Evolutionary conservation across 345 rosid genomes (phyloP).

Genomic region (Turritis glabra): DNA sequence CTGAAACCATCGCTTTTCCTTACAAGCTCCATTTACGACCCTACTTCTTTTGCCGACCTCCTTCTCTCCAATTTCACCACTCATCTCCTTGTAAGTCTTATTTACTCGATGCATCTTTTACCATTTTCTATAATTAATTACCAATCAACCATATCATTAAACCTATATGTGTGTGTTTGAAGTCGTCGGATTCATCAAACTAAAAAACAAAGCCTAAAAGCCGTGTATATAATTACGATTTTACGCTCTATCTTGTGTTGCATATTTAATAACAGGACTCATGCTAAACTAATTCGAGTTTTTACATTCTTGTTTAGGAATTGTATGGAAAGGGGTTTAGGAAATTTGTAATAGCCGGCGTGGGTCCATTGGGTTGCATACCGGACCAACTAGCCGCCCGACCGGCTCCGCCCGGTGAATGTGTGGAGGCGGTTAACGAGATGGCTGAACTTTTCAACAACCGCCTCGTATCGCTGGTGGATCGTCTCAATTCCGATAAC

Average conservation of each 20-base stretch:
- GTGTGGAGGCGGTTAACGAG: constrained; percentile 46
- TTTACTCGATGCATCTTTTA: background rate
- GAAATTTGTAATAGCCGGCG: constrained; percentile 59
- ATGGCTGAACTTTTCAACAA: constrained; percentile 50
- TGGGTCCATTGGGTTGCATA: constrained; percentile 71
- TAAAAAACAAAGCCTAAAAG: too few species aligned
- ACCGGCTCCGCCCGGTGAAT: constrained; percentile 43
- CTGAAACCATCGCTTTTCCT: constrained; percentile 59
- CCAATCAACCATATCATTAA: background rate
- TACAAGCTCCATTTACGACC: constrained; percentile 52
- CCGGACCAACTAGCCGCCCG: constrained; percentile 57
- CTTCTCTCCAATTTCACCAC: constrained; percentile 53
- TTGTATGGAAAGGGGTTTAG: constrained; percentile 60
- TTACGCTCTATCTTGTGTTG: background rate
- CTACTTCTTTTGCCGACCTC: constrained; percentile 53
- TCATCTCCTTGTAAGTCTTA: constrained; percentile 48
- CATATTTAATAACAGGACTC: background rate
- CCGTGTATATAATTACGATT: background rate
- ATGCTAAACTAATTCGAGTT: background rate
- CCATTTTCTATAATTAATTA: background rate
- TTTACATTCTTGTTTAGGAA: constrained; percentile 26
- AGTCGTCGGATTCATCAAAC: background rate
- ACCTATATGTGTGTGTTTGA: background rate
- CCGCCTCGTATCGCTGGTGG: constrained; percentile 49
- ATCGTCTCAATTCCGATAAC: constrained; percentile 45